A percentile compares a stretch with the other conserved stretches of the same genome.
These are phyloP conservation scores for Asterochloris sp. DNA, from an alignment of 139 green algal species.

Conservation along the genomic window DNA sequence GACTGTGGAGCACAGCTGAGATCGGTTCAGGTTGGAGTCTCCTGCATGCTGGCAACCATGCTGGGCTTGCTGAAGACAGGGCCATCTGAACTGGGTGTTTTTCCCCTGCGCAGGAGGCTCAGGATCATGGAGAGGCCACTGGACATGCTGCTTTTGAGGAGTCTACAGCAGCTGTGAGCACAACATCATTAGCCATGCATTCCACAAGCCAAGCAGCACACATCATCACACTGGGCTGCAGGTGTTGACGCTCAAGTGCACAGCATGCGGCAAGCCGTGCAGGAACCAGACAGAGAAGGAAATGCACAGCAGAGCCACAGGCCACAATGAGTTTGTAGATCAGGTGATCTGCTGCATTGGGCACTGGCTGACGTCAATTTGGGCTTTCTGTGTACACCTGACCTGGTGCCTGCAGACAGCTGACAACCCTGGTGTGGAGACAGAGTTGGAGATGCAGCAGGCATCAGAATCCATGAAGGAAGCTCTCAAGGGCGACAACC, in stretches of 20 bases:
- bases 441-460: constrained; percentile 70
- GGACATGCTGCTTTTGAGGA: constrained; percentile 83
- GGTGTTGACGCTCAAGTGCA: constrained; percentile 57
- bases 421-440: constrained; percentile 51
- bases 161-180: constrained; percentile 52
- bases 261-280: constrained; percentile 79
- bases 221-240: constrained; percentile 38
- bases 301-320: constrained; percentile 77
- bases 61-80: no score
- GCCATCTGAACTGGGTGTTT: no score
- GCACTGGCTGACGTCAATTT: not conserved
- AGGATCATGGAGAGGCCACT: constrained; percentile 60
- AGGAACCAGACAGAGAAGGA: constrained; percentile 66
- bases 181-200: not conserved
- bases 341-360: constrained; percentile 33
- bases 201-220: not conserved
- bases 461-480: constrained; percentile 41
- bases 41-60: no score
- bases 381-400: not conserved
- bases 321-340: constrained; percentile 71
- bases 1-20: no score
- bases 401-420: constrained; percentile 36
- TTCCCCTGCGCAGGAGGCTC: constrained; percentile 61
- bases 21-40: no score
- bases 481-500: constrained; percentile 11